Base-by-base conservation (phyloP, 2,329 filamentous ascomycete genomes). In the Microdochium nivale region DNA sequence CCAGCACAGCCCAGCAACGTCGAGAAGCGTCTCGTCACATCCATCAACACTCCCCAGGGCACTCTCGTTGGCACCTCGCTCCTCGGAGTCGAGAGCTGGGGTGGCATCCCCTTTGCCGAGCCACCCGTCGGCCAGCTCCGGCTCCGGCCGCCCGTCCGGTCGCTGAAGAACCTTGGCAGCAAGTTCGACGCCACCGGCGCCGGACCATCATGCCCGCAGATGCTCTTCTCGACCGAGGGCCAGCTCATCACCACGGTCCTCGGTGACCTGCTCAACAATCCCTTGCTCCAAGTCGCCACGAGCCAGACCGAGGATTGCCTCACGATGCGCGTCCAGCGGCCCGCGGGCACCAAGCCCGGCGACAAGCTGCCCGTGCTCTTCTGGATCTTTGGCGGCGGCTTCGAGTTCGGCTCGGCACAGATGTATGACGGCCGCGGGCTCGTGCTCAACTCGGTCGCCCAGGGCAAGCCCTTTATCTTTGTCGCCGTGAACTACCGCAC, bases 101-200 rank as follows among this genome's bases (percentile, higher is more conserved):
- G 78, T 51, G 87, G 84, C 24, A 88, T 94, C 52, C 88, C 87
- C 2, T 94, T 83, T 61, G 87, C 87, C 2, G 72, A 88, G 54
- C 77, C 86, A 1, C 88, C 88, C 0, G 74, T 79, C 0, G 86
- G 84, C 0, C 65, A 73, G 3, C 71, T 89, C 25, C 81, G 88
- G n/a, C 76, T 94, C 32, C 84, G 79, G 62, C 84, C 86, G 5
- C 88, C 88, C 1, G 76, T 94, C 32, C 84, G 79, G 61, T 83
- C 86, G 5, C 88, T 88, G 1, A 76, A 82, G 60, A 72, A 76
- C 7, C 68, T 88, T 16, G 79, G 74, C n/a, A n/a, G n/a, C 8
- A 67, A 71, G 44, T 72, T 86, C 37, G 74, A 81, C 37, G 85
- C 83, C 0, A 83, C 79, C 0, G 76, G 75, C 0, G 58, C 66